A percentile compares a stretch with the other conserved stretches of the same genome.
Evolutionary conservation across 1,284 basidiomycete genomes (phyloP).

Genomic region (Ceratobasidium sp.): DNA sequence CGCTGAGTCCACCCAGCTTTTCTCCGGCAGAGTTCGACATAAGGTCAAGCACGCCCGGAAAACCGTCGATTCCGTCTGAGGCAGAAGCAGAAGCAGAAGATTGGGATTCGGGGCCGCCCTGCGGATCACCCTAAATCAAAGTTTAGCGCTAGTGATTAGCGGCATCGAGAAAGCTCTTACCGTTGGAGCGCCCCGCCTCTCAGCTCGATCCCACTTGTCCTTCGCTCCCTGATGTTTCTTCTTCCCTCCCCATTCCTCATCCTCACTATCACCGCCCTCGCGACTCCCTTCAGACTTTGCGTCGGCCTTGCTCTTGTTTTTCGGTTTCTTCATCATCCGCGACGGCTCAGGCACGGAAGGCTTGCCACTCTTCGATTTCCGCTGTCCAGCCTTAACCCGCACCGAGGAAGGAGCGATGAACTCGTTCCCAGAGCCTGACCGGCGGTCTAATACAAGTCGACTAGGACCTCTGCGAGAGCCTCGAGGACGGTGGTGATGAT

Average conservation of each 20-base stretch:
- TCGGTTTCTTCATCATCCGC: background rate
- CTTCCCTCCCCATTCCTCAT: background rate
- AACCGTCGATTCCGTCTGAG: background rate
- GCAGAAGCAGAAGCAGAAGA: background rate
- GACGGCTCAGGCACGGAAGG: background rate
- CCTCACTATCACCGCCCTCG: background rate
- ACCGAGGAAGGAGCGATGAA: constrained; percentile 22
- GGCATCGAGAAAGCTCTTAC: background rate
- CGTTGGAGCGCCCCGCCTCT: background rate
- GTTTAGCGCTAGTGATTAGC: too few relatives aligned
- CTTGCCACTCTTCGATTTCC: background rate
- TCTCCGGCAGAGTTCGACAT: background rate
- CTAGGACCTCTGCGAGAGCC: background rate
- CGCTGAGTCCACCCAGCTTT: constrained; percentile 12
- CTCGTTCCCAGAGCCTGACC: background rate
- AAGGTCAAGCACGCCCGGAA: constrained; percentile 15
- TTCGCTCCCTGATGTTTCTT: background rate
- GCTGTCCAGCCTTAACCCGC: background rate
- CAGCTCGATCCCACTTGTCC: background rate
- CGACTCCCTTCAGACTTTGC: background rate
- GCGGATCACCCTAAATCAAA: too few relatives aligned
- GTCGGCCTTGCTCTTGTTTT: background rate
- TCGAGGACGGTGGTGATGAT: background rate
- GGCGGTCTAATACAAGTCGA: background rate
- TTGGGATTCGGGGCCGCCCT: background rate